Percentiles rank a stretch among this genome's conserved stretches.
These are phyloP conservation scores for Nakaseomyces kungkrabaensis DNA, from an alignment of 1,139 yeast genomes.

Conservation along the genomic window DNA sequence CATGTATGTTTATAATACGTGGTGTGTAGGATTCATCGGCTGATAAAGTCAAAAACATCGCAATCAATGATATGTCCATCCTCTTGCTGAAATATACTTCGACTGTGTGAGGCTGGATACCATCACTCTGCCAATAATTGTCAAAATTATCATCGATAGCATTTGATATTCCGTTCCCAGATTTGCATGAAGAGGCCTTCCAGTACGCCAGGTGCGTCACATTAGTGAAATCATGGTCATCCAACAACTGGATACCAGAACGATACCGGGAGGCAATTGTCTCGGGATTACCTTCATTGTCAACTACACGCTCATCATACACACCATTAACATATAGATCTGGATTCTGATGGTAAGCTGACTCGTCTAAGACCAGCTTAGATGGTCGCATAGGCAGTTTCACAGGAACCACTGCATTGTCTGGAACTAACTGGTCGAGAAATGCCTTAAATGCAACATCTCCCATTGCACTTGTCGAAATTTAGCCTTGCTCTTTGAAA, in stretches of 20 bases:
- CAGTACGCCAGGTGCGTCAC: conserved; percentile 77
- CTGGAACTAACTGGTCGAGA: conserved; percentile 12
- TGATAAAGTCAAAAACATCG: conserved; percentile 53
- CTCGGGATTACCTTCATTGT: conserved; percentile 11
- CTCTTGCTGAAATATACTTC: conserved; percentile 75
- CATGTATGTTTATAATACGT: conserved; percentile 52
- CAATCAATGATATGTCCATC: conserved; percentile 60
- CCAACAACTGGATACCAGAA: conserved; percentile 19
- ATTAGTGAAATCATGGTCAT: conserved; percentile 37
- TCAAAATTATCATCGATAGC: conserved; percentile 67
- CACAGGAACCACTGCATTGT: conserved; percentile 9
- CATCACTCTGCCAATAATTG: conserved; percentile 93
- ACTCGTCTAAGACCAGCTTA: conserved; percentile 13
- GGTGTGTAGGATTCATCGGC: conserved; percentile 93
- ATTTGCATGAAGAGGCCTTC: conserved; percentile 71
- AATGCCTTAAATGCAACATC: not conserved
- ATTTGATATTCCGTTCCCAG: conserved; percentile 60
- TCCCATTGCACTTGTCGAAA: not conserved
- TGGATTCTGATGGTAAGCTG: conserved; percentile 7
- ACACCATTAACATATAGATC: conserved; percentile 15
- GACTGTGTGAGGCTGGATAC: conserved; percentile 79
- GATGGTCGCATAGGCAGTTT: conserved; percentile 2
- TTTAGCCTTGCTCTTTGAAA: not conserved
- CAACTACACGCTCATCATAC: conserved; percentile 9
- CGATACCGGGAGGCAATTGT: conserved; percentile 11